Conservation (phyloP, 2,329 filamentous ascomycete species). For the Aspergillus eucalypticola region DNA sequence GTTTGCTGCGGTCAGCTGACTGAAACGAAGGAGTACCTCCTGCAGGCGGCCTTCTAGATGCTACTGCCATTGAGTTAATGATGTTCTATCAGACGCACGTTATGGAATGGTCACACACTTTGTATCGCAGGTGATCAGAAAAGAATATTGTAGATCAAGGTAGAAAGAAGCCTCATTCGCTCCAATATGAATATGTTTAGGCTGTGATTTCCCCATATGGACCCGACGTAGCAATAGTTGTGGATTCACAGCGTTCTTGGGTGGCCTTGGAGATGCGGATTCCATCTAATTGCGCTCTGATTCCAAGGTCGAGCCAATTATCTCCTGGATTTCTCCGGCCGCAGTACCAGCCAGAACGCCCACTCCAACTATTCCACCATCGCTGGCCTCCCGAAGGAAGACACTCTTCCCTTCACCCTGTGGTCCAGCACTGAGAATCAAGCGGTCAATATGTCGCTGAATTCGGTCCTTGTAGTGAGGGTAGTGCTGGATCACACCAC, state of each 20-base stretch:
- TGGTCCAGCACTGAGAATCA: conserved; percentile 43
- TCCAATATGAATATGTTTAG: too few relatives aligned
- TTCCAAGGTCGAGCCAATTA: conserved; percentile 18
- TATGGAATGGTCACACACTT: neutral
- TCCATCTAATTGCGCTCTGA: neutral
- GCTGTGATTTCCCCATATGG: too few relatives aligned
- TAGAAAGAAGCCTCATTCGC: neutral
- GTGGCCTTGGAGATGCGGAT: neutral
- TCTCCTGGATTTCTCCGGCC: conserved; percentile 32
- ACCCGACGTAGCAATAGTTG: too few relatives aligned
- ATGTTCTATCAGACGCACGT: too few relatives aligned
- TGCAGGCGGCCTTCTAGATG: neutral
- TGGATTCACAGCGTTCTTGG: too few relatives aligned
- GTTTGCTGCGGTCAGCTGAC: neutral
- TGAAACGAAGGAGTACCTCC: neutral
- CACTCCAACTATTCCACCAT: conserved; percentile 55
- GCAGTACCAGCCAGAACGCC: conserved; percentile 53
- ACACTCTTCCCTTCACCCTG: conserved; percentile 50
- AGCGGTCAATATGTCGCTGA: conserved; percentile 65
- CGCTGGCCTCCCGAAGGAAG: conserved; percentile 51
- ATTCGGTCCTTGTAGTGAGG: conserved; percentile 68
- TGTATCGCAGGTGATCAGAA: neutral
- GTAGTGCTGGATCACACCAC: conserved; percentile 74
- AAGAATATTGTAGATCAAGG: neutral
- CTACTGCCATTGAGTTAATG: neutral